phyloP scores from a whole-genome alignment of 2,329 filamentous ascomycete genomes.

The Rutstroemia sp. region DNA sequence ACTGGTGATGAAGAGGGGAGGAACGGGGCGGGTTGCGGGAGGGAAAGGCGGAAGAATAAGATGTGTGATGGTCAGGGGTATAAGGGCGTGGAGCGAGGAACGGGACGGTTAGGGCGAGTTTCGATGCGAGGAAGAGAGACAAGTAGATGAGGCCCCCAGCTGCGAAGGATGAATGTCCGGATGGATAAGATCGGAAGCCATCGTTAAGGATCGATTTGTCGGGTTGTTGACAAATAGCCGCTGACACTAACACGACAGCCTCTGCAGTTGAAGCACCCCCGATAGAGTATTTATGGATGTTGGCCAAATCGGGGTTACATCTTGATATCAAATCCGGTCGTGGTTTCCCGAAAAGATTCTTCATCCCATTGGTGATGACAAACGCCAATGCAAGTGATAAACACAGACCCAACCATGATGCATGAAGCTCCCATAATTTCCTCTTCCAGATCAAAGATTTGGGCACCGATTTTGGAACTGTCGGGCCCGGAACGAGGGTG shows the following conservation, averaged over 20 bases:
- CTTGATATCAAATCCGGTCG: conserved; percentile 58
- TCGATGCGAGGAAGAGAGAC: conserved; percentile 78
- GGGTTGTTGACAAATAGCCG: conserved; percentile 64
- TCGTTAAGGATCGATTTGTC: conserved; percentile 59
- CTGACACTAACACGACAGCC: conserved; percentile 59
- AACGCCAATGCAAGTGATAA: conserved; percentile 66
- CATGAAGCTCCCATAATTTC: conserved; percentile 87
- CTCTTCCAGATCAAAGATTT: conserved; percentile 63
- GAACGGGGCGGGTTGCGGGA: conserved; percentile 43
- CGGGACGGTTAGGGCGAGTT: conserved; percentile 68
- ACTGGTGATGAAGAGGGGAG: no score
- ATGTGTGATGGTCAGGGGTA: conserved; percentile 40
- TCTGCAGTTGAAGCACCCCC: conserved; percentile 48
- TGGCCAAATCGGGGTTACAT: conserved; percentile 66
- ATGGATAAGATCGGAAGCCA: conserved; percentile 79
- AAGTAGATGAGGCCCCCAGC: conserved; percentile 80
- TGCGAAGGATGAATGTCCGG: conserved; percentile 67
- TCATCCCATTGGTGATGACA: conserved; percentile 79
- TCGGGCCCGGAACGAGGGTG: conserved; percentile 64
- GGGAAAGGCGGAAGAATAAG: conserved; percentile 60
- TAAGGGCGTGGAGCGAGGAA: conserved; percentile 49
- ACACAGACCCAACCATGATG: conserved; percentile 74
- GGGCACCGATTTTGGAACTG: conserved; percentile 55
- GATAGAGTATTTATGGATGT: conserved; percentile 53
- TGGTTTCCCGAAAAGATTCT: conserved; percentile 62